Evolutionary conservation across 2,329 filamentous ascomycete genomes (phyloP).

Genomic region (Capronia coronata): DNA sequence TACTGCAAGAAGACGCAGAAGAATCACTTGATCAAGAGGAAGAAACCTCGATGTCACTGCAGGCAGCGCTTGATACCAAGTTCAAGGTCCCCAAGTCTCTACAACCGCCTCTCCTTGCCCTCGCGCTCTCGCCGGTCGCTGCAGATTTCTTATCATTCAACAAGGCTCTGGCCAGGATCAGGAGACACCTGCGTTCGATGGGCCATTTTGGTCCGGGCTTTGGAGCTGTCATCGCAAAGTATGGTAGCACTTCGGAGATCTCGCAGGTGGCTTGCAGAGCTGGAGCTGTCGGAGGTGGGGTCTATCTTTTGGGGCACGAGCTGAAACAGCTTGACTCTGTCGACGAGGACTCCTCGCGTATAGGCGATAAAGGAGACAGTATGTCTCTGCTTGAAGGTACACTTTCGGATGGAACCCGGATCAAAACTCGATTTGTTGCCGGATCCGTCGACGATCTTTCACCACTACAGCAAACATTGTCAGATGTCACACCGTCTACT

Average conservation of each 20-base stretch:
- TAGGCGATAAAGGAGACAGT: conserved; percentile 18
- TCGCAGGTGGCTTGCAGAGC: conserved; percentile 87
- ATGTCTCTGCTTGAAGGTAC: conserved; percentile 29
- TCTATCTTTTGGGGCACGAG: conserved; percentile 77
- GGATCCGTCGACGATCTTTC: conserved; percentile 37
- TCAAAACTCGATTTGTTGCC: conserved; percentile 36
- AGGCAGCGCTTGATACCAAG: conserved; percentile 42
- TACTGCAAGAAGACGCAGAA: conserved; percentile 60
- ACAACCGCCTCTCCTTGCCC: conserved; percentile 58
- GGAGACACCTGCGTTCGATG: conserved; percentile 76
- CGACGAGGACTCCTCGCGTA: not conserved
- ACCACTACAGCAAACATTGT: not conserved
- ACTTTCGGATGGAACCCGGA: conserved; percentile 35
- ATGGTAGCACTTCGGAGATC: conserved; percentile 82
- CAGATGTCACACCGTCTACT: not conserved
- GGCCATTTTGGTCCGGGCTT: conserved; percentile 85
- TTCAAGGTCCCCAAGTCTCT: conserved; percentile 65
- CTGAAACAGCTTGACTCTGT: conserved; percentile 39
- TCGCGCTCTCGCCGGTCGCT: conserved; percentile 65
- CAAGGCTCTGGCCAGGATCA: conserved; percentile 65
- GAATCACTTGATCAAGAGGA: conserved; percentile 42
- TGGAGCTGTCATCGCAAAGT: conserved; percentile 83
- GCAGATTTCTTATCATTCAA: conserved; percentile 53
- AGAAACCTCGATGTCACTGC: conserved; percentile 49
- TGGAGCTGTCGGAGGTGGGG: conserved; percentile 79